Evolutionary conservation across 169 alveolate genomes (phyloP), one percentile per base, ranked within the genome.

Genomic region (Babesia caballi): DNA sequence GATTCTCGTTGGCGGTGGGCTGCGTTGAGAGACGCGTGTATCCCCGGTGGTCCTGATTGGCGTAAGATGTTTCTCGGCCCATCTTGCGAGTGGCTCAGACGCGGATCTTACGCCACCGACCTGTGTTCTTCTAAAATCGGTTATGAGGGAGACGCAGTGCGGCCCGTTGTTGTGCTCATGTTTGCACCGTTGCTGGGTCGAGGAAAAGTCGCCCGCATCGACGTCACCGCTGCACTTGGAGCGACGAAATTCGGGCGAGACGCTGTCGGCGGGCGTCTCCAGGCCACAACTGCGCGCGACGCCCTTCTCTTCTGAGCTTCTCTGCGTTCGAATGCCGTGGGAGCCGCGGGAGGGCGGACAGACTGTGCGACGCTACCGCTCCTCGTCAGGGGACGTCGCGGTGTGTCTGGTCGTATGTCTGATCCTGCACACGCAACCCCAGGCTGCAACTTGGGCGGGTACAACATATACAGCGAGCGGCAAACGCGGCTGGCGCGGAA

Each of bases 1-100:
- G 41, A 23, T 42, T n/a, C 38, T 42, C 73, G 33, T 46, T 63
- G 2, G 38, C 60, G 0, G 49, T 17, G 32, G 58, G 73, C 50
- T 63, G 73, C 19, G 50, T 44, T 4, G 73, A 19, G 21, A 63
- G 50, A 25, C 61, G 12, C 25, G 73, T 40, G 25, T 23, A 63
- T 33, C 73, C 73, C n/a, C 73, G 49, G 50, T 47, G 58, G 35
- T 63, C 53, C 52, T 28, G 58, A 36, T 47, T 63, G 35, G 61
- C 19, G 38, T 63, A 63, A 32, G 27, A 21, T 9, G 60, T 49
- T 21, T 63, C 73, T 4, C 73, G 73, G 59, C 73, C 60, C 73
- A 63, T 49, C 60, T 27, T 63, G 28, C 17, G 44, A 36, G 35
- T 33, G 38, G n/a, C 54, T n/a, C 15, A 9, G 17, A 0, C n/a